Evolutionary conservation across 2,329 filamentous ascomycete species (phyloP), one percentile per base, ranked within the genome.

Genomic region (Trichoderma pleuroti): DNA sequence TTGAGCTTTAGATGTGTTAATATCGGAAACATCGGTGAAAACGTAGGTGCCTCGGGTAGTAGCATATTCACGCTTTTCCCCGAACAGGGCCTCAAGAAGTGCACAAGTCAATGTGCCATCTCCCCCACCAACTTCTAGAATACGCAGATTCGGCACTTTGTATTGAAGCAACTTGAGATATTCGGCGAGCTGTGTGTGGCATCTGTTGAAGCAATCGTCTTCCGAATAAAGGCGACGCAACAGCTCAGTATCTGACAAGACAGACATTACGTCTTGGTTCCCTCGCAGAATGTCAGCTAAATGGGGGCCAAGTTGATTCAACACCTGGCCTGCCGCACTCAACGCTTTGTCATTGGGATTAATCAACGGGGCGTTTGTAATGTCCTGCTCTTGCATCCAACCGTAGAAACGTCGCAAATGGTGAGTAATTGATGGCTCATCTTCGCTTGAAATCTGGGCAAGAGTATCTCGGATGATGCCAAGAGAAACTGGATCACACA

Each of bases 61-160:
- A 4, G 75, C 52, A 67, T 56, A 32, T 54, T 72, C 59, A 73
- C 75, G 36, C 34, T 59, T 18, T 74, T 74, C 18, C 60, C 72
- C 28, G 56, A 70, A 59, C 7, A 78, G 70, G 12, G 72, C 62
- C 5, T 72, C 72, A 1, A 81, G 26, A 30, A 79, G 65, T 7
- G 74, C 73, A 6, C 62, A 67, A 1, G 80, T 81, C 65, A 78
- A 76, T 16, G 76, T 75, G 5, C 80, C 79, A 0, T 77, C 82
- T 4, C 80, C 81, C 16, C 77, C 80, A 3, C 81, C 81, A 28
- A 83, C 75, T 70, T 83, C 81, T 0, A 83, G 74, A 30, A 83
- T 76, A 3, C 77, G 76, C 14, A 82, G 73, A 8, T 72, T 74
- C 0, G 81, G 79, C 46, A 78, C 78, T 30, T 80, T 78, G 70